Conservation (phyloP, 176 grass and related monocot species). For the Cenchrus americanus region DNA sequence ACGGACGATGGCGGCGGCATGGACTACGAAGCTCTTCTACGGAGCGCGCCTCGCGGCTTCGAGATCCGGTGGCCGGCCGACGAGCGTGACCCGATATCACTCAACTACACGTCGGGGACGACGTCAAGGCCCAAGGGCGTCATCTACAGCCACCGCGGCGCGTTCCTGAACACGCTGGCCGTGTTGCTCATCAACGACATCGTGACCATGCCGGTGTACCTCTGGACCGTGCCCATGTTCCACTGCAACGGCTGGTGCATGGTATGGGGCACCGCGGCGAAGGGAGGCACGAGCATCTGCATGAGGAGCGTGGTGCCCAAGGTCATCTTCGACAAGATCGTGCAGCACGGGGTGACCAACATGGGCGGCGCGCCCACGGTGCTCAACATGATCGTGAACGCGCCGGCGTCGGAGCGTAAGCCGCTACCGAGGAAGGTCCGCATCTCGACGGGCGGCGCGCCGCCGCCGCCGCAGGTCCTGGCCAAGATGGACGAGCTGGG, state of each 20-base stretch:
- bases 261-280: conserved; percentile 58
- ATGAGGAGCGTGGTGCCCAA: conserved; percentile 35
- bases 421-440: conserved; percentile 38
- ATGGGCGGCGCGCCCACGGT: conserved; percentile 62
- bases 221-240: conserved; percentile 79
- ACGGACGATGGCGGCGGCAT: neutral
- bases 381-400: conserved; percentile 61
- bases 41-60: conserved; percentile 21
- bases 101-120: conserved; percentile 77
- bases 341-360: conserved; percentile 55
- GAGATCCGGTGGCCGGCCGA: conserved; percentile 61
- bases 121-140: conserved; percentile 69
- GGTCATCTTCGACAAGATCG: conserved; percentile 57
- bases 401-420: conserved; percentile 40
- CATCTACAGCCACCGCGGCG: conserved; percentile 72
- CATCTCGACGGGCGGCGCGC: conserved; percentile 62
- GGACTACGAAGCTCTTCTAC: conserved; percentile 49
- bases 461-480: conserved; percentile 49
- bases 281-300: conserved; percentile 65
- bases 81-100: conserved; percentile 60
- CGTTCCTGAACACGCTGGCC: conserved; percentile 65
- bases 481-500: conserved; percentile 63
- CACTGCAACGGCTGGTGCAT: conserved; percentile 82
- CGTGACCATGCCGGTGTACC: conserved; percentile 49
- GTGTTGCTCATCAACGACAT: conserved; percentile 44